phyloP scores from a whole-genome alignment of 2,329 filamentous ascomycete genomes.

The Alternaria angustiovoidea region DNA sequence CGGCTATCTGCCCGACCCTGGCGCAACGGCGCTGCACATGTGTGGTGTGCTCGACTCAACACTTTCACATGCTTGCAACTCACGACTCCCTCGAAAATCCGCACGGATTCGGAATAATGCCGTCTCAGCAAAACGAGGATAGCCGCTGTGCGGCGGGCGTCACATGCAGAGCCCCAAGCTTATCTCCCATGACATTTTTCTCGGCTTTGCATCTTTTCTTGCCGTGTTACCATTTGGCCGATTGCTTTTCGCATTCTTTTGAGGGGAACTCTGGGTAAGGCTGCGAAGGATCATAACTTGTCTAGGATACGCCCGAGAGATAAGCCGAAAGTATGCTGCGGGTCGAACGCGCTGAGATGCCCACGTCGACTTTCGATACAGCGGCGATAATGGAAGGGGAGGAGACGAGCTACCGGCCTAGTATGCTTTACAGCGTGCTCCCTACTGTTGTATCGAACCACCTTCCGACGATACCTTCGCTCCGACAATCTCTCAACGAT shows the following conservation, averaged over 20 bases:
- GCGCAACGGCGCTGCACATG: constrained; percentile 13
- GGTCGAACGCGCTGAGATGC: neutral
- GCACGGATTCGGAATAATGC: constrained; percentile 20
- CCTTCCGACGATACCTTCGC: constrained; percentile 61
- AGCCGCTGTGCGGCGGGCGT: constrained; percentile 19
- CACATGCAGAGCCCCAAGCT: neutral
- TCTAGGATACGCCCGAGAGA: constrained; percentile 11
- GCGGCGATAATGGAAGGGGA: constrained; percentile 15
- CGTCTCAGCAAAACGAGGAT: constrained; percentile 24
- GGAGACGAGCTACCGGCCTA: constrained; percentile 38
- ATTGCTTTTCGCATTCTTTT: constrained; percentile 3
- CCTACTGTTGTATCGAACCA: constrained; percentile 62
- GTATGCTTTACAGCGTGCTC: constrained; percentile 63
- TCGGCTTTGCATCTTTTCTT: neutral
- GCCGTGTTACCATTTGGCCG: neutral
- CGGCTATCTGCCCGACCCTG: constrained; percentile 21
- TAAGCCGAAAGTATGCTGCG: constrained; percentile 24
- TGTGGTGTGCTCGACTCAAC: constrained; percentile 18
- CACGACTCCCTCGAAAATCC: constrained; percentile 6
- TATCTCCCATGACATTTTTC: neutral
- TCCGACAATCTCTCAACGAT: constrained; percentile 50
- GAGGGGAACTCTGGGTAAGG: neutral
- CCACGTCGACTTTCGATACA: constrained; percentile 17
- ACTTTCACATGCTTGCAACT: constrained; percentile 34
- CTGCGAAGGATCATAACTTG: neutral